Evolutionary conservation across 2,329 filamentous ascomycete species (phyloP), one percentile per base, ranked within the genome.

Genomic region (Whalleya microplaca): DNA sequence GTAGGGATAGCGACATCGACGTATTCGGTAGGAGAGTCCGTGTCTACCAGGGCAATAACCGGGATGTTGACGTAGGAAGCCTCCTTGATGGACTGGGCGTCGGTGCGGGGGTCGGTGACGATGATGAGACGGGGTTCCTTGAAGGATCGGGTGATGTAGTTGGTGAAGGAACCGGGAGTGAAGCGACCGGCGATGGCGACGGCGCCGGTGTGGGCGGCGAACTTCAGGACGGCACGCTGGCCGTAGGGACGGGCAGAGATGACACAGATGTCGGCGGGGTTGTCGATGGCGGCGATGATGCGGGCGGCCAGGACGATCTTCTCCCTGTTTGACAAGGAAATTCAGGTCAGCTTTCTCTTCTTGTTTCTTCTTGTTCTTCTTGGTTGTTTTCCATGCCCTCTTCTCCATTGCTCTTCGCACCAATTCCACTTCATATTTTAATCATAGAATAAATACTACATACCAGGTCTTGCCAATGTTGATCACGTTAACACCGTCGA

Each of bases 141-240:
- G 92, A 99, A 99, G 68, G 95, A 98, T 76, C 95, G 94, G 81
- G 96, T 99, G 90, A 99, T 99, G 90, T 99, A 99, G 89, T 99
- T 99, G 87, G 95, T 99, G 90, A 99, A 99, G 82, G 94, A 96
- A 91, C 95, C 95, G 78, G 95, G 95, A 77, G 95, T 99, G 90
- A 99, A 99, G 79, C 95, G 95, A 84, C 95, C 95, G 75, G 95
- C 96, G 76, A 99, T 99, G 80, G 95, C 91, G 75, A 92, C 91
- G 75, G 96, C 93, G 78, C 95, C 95, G 69, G 95, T 99, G 90
- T 99, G 95, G 67, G 92, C 84, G 74, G 95, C 95, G 84, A 99
- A 99, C 90, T 99, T 99, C 79, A 99, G 91, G 76, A 99, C 96
- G 73, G 95, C 94, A 83, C 95, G 94, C 87, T 99, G 95, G 70